Conservation (phyloP, 768 basidiomycete genomes). For the Mycena alexandri region DNA sequence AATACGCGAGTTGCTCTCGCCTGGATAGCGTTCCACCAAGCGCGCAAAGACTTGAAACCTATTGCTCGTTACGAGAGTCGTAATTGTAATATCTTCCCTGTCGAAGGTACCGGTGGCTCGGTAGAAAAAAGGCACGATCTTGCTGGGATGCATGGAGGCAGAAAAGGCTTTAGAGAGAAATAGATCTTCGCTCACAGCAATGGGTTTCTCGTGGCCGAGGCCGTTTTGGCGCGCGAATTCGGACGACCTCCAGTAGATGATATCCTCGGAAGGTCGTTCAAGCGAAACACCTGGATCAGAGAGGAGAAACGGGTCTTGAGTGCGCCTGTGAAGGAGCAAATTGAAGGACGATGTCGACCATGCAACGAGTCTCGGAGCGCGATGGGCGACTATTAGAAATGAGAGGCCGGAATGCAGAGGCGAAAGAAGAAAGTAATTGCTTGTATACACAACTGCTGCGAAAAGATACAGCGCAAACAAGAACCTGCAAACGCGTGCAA, state of each 20-base stretch:
- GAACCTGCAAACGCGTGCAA: conserved; percentile 44
- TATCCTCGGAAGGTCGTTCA: conserved; percentile 28
- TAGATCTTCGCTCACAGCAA: conserved; percentile 59
- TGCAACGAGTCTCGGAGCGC: conserved; percentile 29
- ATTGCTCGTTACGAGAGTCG: conserved; percentile 86
- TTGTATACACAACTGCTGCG: conserved; percentile 60
- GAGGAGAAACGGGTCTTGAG: conserved; percentile 29
- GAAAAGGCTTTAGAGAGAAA: conserved; percentile 80
- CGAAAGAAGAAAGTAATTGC: conserved; percentile 52
- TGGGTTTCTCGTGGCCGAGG: conserved; percentile 48
- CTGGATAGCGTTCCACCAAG: conserved; percentile 83
- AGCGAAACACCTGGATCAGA: conserved; percentile 28
- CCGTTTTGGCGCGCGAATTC: conserved; percentile 50
- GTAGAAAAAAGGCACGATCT: conserved; percentile 87
- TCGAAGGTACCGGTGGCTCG: conserved; percentile 69
- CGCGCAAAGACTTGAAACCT: conserved; percentile 79
- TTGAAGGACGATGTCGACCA: conserved; percentile 40
- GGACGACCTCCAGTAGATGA: conserved; percentile 51
- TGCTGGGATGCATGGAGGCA: conserved; percentile 76
- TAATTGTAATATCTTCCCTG: conserved; percentile 82
- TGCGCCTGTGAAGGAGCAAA: conserved; percentile 26
- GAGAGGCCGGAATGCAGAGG: conserved; percentile 48
- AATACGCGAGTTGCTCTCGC: conserved; percentile 50
- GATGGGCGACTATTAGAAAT: conserved; percentile 41
- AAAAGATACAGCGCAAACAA: conserved; percentile 51